Percentiles rank a stretch among this genome's conserved stretches.
These are phyloP conservation scores for Trichophaea hybrida DNA, from an alignment of 2,329 filamentous ascomycete genomes.

Conservation along the genomic window DNA sequence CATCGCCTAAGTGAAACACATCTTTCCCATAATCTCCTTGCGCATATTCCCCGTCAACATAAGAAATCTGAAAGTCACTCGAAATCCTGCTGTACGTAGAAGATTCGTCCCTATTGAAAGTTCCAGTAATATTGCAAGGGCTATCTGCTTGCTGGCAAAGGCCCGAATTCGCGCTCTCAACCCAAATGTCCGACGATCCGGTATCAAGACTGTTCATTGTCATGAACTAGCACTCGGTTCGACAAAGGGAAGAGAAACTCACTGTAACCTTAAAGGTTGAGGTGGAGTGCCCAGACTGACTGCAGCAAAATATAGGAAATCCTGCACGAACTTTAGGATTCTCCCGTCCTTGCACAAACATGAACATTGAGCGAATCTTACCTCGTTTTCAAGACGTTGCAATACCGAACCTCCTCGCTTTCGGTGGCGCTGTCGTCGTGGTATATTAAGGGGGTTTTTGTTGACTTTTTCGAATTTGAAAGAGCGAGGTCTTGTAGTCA, in stretches of 20 bases:
- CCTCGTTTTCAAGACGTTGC: constrained; percentile 26
- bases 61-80: constrained; percentile 30
- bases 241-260: constrained; percentile 4
- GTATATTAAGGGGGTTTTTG: neutral
- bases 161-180: constrained; percentile 29
- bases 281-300: constrained; percentile 46
- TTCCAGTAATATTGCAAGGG: constrained; percentile 22
- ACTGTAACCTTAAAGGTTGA: constrained; percentile 40
- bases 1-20: constrained; percentile 29
- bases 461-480: constrained; percentile 4
- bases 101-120: constrained; percentile 21
- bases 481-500: neutral
- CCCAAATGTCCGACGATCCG: constrained; percentile 49
- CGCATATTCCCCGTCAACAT: constrained; percentile 31
- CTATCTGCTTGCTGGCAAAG: constrained; percentile 17
- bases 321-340: constrained; percentile 9
- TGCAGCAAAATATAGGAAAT: constrained; percentile 39
- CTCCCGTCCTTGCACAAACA: neutral
- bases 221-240: neutral
- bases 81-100: constrained; percentile 23
- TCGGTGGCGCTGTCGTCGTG: neutral
- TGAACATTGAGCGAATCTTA: constrained; percentile 6
- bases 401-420: constrained; percentile 19
- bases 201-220: constrained; percentile 39
- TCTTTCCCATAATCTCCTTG: constrained; percentile 32